Evolutionary conservation across 805 yeast species (phyloP).

Genomic region (Saccharomycopsis sp.): DNA sequence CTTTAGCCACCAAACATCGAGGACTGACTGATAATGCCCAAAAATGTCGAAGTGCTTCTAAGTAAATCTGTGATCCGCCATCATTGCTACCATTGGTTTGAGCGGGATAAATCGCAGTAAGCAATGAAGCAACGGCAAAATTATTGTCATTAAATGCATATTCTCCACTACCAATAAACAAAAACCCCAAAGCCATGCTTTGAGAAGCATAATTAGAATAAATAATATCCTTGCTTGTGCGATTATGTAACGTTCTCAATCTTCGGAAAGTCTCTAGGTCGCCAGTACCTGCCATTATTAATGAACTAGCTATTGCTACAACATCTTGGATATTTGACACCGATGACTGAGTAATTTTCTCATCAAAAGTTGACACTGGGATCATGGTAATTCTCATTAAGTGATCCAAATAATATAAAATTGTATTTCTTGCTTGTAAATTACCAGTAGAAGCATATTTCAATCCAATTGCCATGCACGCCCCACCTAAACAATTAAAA

Average conservation of each 20-base stretch:
- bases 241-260: slow-evolving; percentile 61
- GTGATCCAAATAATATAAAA: slow-evolving; percentile 49
- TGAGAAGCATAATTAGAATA: slow-evolving; percentile 74
- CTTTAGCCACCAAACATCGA: slow-evolving; percentile 72
- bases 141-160: slow-evolving; percentile 61
- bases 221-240: slow-evolving; percentile 32
- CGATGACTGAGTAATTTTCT: slow-evolving; percentile 46
- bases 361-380: slow-evolving; percentile 47
- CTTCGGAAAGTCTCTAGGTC: slow-evolving; percentile 74
- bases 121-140: slow-evolving; percentile 59
- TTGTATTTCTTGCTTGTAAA: slow-evolving; percentile 42
- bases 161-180: slow-evolving; percentile 90
- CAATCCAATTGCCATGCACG: slow-evolving; percentile 66
- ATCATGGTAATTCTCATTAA: slow-evolving; percentile 38
- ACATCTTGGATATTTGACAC: slow-evolving; percentile 51
- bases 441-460: slow-evolving; percentile 68
- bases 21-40: slow-evolving; percentile 84
- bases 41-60: slow-evolving; percentile 82
- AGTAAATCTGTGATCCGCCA: slow-evolving; percentile 47
- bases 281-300: slow-evolving; percentile 88
- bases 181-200: slow-evolving; percentile 77
- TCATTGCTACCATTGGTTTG: slow-evolving; percentile 36
- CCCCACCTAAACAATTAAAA: slow-evolving; percentile 66
- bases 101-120: slow-evolving; percentile 73
- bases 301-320: slow-evolving; percentile 55